A percentile compares a stretch with the other conserved stretches of the same genome.
Evolutionary conservation across 345 rosid genomes (phyloP).

Genomic region (Lepidium sativum): DNA sequence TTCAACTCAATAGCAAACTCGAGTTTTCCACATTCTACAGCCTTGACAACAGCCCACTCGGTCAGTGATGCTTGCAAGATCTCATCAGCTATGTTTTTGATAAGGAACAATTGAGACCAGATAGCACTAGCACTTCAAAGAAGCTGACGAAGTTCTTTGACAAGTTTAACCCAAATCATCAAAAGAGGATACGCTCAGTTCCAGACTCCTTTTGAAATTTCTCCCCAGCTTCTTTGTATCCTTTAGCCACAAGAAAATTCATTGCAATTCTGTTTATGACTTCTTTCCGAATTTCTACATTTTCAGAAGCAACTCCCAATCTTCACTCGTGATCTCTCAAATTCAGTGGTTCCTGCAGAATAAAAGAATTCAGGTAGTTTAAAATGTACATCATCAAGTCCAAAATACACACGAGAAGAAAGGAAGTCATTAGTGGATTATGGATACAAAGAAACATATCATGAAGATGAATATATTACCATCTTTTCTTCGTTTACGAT

Average conservation of each 20-base stretch:
- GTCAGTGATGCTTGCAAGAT: slow-evolving; percentile 60
- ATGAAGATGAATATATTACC: no score
- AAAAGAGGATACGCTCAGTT: slow-evolving; percentile 72
- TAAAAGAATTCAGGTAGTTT: background rate
- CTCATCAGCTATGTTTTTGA: slow-evolving; percentile 55
- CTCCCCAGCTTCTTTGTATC: slow-evolving; percentile 69
- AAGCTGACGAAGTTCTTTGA: background rate
- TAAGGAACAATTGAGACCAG: slow-evolving; percentile 27
- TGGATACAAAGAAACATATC: no score
- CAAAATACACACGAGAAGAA: background rate
- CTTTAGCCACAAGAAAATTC: slow-evolving; percentile 81
- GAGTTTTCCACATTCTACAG: slow-evolving; percentile 66
- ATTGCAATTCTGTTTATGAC: slow-evolving; percentile 83
- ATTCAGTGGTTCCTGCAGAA: slow-evolving; percentile 36
- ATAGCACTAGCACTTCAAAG: background rate
- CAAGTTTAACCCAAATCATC: background rate
- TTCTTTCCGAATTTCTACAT: slow-evolving; percentile 62
- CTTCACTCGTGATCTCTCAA: slow-evolving; percentile 37
- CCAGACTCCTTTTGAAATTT: slow-evolving; percentile 74
- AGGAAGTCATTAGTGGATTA: background rate
- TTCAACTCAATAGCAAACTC: slow-evolving; percentile 84
- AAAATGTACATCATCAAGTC: background rate
- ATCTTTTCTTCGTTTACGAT: no score
- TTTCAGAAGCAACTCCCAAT: slow-evolving; percentile 65
- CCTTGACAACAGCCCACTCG: slow-evolving; percentile 78